phyloP scores from a whole-genome alignment of 2,329 filamentous ascomycete species.

The Metarhizium rileyi region DNA sequence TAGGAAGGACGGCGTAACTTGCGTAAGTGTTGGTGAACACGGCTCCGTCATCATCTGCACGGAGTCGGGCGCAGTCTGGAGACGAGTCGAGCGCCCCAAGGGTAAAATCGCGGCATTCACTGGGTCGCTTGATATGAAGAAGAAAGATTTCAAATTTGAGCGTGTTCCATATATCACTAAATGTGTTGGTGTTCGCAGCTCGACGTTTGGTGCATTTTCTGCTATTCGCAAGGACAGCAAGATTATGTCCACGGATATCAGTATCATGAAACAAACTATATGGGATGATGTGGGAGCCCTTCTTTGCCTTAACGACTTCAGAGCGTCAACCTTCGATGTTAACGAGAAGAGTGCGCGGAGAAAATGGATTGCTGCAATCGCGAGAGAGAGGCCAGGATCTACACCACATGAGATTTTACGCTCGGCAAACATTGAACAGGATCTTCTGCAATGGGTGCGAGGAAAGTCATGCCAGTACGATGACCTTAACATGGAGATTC shows the following conservation, averaged over 20 bases:
- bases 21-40: constrained; percentile 83
- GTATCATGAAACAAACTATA: constrained; percentile 55
- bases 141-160: constrained; percentile 92
- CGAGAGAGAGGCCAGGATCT: constrained; percentile 36
- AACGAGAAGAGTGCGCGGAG: constrained; percentile 30
- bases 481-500: constrained; percentile 34
- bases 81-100: constrained; percentile 71
- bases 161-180: constrained; percentile 81
- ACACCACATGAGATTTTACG: constrained; percentile 45
- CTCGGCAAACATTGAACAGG: constrained; percentile 56
- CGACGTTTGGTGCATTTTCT: constrained; percentile 81
- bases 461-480: constrained; percentile 28
- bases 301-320: constrained; percentile 56
- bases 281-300: constrained; percentile 67
- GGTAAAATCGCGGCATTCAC: constrained; percentile 55
- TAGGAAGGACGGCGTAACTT: constrained; percentile 75
- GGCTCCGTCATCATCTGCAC: constrained; percentile 93
- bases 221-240: constrained; percentile 78
- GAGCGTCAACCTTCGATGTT: constrained; percentile 25
- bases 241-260: constrained; percentile 63
- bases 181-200: constrained; percentile 75
- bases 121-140: constrained; percentile 45
- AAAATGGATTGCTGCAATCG: constrained; percentile 21
- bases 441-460: constrained; percentile 43
- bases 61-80: constrained; percentile 86